These are phyloP conservation scores for Trypanosomatidae sp. DNA, from an alignment of 208 protist genomes.

Conservation along the genomic window DNA sequence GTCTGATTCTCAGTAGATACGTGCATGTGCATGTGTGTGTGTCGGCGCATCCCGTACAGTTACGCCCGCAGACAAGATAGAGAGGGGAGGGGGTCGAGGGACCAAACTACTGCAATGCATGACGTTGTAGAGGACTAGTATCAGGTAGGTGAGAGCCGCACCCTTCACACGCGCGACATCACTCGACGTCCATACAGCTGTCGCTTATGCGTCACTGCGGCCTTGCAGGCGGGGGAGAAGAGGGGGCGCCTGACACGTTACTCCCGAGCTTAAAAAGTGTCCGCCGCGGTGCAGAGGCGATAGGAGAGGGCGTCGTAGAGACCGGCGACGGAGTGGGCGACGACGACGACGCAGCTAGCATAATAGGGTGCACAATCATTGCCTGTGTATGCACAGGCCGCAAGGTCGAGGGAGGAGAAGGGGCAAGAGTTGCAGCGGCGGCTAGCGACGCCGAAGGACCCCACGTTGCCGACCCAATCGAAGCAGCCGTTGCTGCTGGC, in stretches of 20 bases:
- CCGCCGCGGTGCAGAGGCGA: constrained; percentile 9
- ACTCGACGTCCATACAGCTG: background rate
- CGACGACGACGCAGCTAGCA: constrained; percentile 1
- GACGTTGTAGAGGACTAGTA: background rate
- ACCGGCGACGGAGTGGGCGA: background rate
- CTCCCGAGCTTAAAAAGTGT: constrained; percentile 23
- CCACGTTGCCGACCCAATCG: background rate
- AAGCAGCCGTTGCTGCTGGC: background rate
- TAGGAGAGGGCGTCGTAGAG: background rate
- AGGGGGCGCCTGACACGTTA: background rate
- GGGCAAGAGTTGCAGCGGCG: background rate
- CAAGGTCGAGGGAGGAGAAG: too few species aligned
- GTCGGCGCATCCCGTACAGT: background rate
- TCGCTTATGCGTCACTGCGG: background rate
- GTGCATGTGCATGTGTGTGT: too few species aligned
- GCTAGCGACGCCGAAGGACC: background rate
- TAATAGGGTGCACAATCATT: background rate
- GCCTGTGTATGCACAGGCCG: background rate
- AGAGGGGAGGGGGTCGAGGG: background rate
- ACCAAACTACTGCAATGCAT: background rate
- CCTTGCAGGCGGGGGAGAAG: background rate
- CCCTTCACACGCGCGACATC: background rate
- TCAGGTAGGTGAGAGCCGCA: background rate
- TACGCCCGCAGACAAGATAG: background rate
- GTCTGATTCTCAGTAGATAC: background rate